These are phyloP conservation scores for Penicillium sclerotiorum DNA, from an alignment of 2,329 filamentous ascomycete genomes.

Conservation along the genomic window DNA sequence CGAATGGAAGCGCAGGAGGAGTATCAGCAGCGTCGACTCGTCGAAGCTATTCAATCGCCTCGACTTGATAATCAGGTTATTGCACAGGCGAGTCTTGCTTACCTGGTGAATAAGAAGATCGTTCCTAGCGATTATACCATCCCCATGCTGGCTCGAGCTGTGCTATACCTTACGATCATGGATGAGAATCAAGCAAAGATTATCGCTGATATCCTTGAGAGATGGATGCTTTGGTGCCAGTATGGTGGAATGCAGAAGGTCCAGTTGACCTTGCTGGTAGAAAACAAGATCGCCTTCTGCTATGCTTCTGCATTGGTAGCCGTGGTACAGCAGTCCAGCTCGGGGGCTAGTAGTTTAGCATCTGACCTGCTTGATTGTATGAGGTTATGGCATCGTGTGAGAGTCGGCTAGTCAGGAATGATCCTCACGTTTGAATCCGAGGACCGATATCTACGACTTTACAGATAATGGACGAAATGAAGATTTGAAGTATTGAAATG, in stretches of 20 bases:
- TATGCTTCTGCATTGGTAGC: conserved; percentile 5
- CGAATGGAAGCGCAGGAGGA: conserved; percentile 1
- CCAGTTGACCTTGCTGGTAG: conserved; percentile 1
- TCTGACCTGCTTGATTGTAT: conserved; percentile 9
- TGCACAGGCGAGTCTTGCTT: not conserved
- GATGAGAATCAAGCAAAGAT: conserved; percentile 2
- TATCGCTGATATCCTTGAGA: conserved; percentile 7
- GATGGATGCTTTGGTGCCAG: conserved; percentile 10
- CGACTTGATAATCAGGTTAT: conserved; percentile 7
- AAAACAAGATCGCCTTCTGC: conserved; percentile 9
- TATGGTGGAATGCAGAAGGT: conserved; percentile 9
- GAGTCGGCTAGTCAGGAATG: conserved; percentile 3
- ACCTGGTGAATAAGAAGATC: not conserved
- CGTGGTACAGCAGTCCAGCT: conserved; percentile 4
- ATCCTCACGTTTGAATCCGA: no score
- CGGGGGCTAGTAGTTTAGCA: not conserved
- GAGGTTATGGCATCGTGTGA: conserved; percentile 5
- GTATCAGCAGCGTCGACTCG: conserved; percentile 4
- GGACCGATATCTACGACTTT: no score
- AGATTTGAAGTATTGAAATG: no score
- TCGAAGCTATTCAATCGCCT: conserved; percentile 9
- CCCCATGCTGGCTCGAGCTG: not conserved
- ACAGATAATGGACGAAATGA: no score
- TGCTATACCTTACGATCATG: conserved; percentile 1
- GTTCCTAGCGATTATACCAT: not conserved